phyloP scores from a whole-genome alignment of 495 filamentous ascomycete species.

The Echria macrotheca region DNA sequence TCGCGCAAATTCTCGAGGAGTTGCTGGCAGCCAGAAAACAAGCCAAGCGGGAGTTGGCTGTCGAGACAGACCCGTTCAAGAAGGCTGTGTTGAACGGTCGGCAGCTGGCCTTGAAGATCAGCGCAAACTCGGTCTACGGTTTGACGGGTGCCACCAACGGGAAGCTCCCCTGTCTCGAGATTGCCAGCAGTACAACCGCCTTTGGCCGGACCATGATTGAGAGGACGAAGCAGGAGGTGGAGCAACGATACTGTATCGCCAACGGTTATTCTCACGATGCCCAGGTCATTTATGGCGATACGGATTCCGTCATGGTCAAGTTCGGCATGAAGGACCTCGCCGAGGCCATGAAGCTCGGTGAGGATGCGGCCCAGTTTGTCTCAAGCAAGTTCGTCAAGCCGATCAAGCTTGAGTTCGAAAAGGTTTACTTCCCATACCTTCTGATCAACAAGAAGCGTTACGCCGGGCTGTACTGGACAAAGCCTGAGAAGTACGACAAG shows the following conservation, averaged over 20 bases:
- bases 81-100: conserved; percentile 97
- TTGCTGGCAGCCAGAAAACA: conserved; percentile 82
- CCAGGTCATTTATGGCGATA: conserved; percentile 97
- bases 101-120: conserved; percentile 93
- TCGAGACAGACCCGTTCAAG: conserved; percentile 93
- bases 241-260: conserved; percentile 77
- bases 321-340: conserved; percentile 82
- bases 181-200: conserved; percentile 92
- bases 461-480: conserved; percentile 95
- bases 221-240: conserved; percentile 89
- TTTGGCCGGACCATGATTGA: conserved; percentile 99
- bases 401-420: conserved; percentile 99
- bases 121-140: conserved; percentile 97
- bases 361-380: conserved; percentile 82
- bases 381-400: conserved; percentile 89
- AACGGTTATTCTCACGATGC: conserved; percentile 94
- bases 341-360: conserved; percentile 87
- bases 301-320: conserved; percentile 99
- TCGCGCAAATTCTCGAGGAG: conserved; percentile 94
- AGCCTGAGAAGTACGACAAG: conserved; percentile 91
- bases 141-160: conserved; percentile 93
- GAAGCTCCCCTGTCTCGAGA: conserved; percentile 90
- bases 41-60: conserved; percentile 84
- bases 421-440: conserved; percentile 97
- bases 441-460: conserved; percentile 99